These are phyloP conservation scores for Dactylellina drechsleri DNA, from an alignment of 2,329 filamentous ascomycete genomes.

Conservation along the genomic window DNA sequence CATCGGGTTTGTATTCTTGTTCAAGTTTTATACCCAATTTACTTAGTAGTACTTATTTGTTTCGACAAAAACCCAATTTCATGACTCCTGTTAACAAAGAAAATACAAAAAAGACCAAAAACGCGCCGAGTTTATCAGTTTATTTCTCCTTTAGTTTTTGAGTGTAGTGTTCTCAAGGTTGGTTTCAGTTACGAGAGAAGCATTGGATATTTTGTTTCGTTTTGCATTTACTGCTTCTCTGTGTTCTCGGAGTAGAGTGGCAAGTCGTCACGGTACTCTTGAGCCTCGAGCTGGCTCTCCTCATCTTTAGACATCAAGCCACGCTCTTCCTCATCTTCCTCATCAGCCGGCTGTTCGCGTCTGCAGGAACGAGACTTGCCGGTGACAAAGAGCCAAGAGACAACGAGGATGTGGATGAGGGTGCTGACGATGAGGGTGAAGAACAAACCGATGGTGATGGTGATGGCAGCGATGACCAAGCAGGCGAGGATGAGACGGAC, in stretches of 20 bases:
- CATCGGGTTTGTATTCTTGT: slow-evolving; percentile 11
- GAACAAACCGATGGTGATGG: slow-evolving; percentile 52
- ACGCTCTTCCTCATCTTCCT: slow-evolving; percentile 40
- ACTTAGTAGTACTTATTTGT: neutral
- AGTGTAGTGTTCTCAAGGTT: neutral
- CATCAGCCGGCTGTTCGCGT: slow-evolving; percentile 17
- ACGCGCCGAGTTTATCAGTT: slow-evolving; percentile 2
- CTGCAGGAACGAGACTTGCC: slow-evolving; percentile 24
- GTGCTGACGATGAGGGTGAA: slow-evolving; percentile 50
- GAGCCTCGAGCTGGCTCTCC: slow-evolving; percentile 26
- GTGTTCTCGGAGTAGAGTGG: slow-evolving; percentile 46
- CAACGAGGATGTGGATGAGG: slow-evolving; percentile 33
- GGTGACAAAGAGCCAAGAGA: slow-evolving; percentile 39
- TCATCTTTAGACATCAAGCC: slow-evolving; percentile 50
- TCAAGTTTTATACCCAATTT: slow-evolving; percentile 9
- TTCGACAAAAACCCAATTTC: slow-evolving; percentile 13
- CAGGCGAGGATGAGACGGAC: slow-evolving; percentile 52
- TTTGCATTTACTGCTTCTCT: slow-evolving; percentile 37
- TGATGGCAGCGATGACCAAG: slow-evolving; percentile 52
- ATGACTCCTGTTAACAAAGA: slow-evolving; percentile 4
- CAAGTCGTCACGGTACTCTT: slow-evolving; percentile 40
- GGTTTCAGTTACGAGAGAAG: slow-evolving; percentile 3
- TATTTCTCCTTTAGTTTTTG: slow-evolving; percentile 11
- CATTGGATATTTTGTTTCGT: neutral
- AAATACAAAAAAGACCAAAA: neutral